These are phyloP conservation scores for Kazachstania viticola DNA, from an alignment of 805 yeast species.

Conservation along the genomic window DNA sequence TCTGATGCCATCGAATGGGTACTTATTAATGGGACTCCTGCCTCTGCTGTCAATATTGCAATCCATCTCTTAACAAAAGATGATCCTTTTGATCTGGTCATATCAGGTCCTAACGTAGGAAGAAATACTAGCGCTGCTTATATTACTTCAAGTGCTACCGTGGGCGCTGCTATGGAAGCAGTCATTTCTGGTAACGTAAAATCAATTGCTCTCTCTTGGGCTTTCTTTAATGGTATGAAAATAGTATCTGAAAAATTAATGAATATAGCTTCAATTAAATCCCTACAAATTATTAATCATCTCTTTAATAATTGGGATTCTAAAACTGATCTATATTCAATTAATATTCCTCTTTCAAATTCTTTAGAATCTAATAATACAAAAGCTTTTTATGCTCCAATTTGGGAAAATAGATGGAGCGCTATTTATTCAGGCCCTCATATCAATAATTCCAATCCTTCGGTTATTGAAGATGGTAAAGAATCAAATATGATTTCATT, in stretches of 20 bases:
- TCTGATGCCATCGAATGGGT: constrained; percentile 63
- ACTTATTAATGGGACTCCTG: constrained; percentile 87
- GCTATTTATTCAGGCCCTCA: constrained; percentile 38
- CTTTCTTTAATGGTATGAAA: constrained; percentile 45
- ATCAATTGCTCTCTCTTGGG: constrained; percentile 76
- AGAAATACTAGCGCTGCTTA: constrained; percentile 84
- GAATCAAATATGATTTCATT: constrained; percentile 39
- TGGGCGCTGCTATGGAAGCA: constrained; percentile 95
- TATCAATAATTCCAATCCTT: constrained; percentile 4
- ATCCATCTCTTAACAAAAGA: constrained; percentile 48
- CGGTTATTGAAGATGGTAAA: constrained; percentile 40
- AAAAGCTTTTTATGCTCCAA: constrained; percentile 61
- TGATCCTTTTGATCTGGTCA: constrained; percentile 55
- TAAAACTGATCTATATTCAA: constrained; percentile 60
- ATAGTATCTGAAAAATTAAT: constrained; percentile 37
- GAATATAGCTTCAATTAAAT: constrained; percentile 52
- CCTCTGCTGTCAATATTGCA: constrained; percentile 89
- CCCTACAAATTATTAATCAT: constrained; percentile 52
- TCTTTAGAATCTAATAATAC: constrained; percentile 43
- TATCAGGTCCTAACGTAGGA: constrained; percentile 95
- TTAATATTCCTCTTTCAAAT: constrained; percentile 70
- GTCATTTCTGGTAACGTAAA: constrained; percentile 50
- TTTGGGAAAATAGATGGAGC: constrained; percentile 72
- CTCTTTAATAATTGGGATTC: constrained; percentile 47
- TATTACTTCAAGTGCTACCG: constrained; percentile 85